phyloP scores from a whole-genome alignment of 2,329 filamentous ascomycete genomes.

The Trichoderma asperellum region DNA sequence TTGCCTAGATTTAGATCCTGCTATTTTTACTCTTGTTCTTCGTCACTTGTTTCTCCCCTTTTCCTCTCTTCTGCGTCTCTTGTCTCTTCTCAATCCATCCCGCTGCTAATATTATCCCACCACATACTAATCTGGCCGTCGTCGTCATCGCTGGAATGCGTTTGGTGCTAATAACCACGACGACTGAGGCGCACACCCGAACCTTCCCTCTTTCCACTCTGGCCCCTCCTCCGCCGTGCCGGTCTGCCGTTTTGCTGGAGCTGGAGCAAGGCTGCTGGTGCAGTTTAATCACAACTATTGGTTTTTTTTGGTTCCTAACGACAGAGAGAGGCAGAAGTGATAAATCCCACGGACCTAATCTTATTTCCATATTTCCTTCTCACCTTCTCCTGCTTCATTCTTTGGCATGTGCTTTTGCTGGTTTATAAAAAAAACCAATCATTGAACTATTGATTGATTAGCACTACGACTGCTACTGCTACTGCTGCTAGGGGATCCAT shows the following conservation, averaged over 20 bases:
- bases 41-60: neutral
- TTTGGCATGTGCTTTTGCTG: neutral
- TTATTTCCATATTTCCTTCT: neutral
- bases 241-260: slow-evolving; percentile 18
- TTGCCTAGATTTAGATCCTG: neutral
- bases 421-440: neutral
- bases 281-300: slow-evolving; percentile 9
- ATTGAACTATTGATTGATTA: neutral
- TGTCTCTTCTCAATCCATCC: neutral
- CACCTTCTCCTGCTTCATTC: neutral
- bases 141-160: slow-evolving; percentile 17
- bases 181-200: slow-evolving; percentile 15
- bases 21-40: neutral
- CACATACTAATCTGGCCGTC: neutral
- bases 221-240: slow-evolving; percentile 23
- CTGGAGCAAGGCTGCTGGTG: slow-evolving; percentile 22
- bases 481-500: neutral
- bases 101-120: neutral
- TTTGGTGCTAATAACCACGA: slow-evolving; percentile 9
- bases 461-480: neutral
- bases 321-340: neutral
- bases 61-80: neutral
- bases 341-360: slow-evolving; percentile 12
- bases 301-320: slow-evolving; percentile 5
- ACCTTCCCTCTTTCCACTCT: slow-evolving; percentile 19